Evolutionary conservation across 1,284 basidiomycete species (phyloP).

Genomic region (Papiliotrema flavescens): DNA sequence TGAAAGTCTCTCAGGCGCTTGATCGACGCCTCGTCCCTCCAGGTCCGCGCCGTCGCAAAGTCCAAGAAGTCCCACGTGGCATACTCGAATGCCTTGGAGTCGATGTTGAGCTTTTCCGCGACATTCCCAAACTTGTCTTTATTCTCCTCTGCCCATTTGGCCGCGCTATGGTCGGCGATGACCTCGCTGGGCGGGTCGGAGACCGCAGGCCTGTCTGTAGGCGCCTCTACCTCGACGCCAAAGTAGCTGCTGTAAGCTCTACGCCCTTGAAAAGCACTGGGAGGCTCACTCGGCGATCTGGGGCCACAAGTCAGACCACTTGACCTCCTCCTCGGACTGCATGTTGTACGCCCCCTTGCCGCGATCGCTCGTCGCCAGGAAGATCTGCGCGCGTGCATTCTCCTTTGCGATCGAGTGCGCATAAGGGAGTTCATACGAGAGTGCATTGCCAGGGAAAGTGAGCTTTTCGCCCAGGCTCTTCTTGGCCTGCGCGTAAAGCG

Average conservation of each 20-base stretch:
- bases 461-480: neutral
- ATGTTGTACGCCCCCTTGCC: neutral
- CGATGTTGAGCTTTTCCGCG: neutral
- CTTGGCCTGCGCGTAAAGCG: neutral
- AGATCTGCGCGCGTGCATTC: neutral
- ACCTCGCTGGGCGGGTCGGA: neutral
- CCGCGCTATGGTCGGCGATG: neutral
- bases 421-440: neutral
- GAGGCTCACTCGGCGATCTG: neutral
- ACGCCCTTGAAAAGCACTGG: neutral
- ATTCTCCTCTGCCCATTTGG: neutral
- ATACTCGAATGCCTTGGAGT: neutral
- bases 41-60: neutral
- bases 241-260: neutral
- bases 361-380: neutral
- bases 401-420: neutral
- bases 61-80: constrained; percentile 2
- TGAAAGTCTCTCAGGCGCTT: neutral
- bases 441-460: neutral
- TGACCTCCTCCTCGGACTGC: neutral
- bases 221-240: neutral
- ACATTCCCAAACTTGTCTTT: neutral
- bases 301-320: neutral
- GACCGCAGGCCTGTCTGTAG: neutral
- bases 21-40: neutral